Base-by-base conservation (phyloP, 2,329 filamentous ascomycete species). In the Epichloe coenophiala region DNA sequence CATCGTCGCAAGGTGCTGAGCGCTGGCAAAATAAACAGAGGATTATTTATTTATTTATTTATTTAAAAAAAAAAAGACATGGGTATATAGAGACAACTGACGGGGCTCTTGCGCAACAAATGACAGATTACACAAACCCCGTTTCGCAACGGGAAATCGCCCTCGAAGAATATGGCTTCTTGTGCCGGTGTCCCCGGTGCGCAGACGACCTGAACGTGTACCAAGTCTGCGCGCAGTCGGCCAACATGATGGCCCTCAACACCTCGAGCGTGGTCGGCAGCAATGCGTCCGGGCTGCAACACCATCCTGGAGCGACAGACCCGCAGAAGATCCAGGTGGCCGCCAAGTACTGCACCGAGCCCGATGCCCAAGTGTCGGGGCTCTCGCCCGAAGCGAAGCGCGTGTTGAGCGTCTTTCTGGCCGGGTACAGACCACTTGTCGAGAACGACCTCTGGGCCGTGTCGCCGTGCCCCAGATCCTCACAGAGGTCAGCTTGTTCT, bases 141-240 rank as follows among this genome's bases (percentile, higher is more conserved):
- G 66, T 68, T 27, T 53, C 63, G 2, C 65, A 65, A 41, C 69
- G 78, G 46, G 67, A 64, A 47, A 56, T 68, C 46, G 67, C 68
- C 0, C 65, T 81, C 5, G 58, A 60, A 23, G 64, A 68, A 11
- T 81, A 80, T 58, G 70, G 72, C 56, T 81, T 81, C 55, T 56
- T 64, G 7, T 81, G 78, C 57, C 54, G 51, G 19, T 81, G 78
- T 52, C 59, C 54, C 12, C 71, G 76, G 35, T 81, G 78, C 58
- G 59, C 57, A 11, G 62, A 70, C 13, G 68, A 81, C 55, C 63
- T 80, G 21, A 72, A 76, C 51, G 67, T 77, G 43, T 81, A 81
- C 56, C 68, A 78, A 51, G 71, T 74, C 35, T 74, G 70, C 59
- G 63, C 67, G 49, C 47, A 39, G 2, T 73, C 68, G 12, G 68